Conservation (phyloP, 139 green algal genomes). For the Coccomyxa sp. region DNA sequence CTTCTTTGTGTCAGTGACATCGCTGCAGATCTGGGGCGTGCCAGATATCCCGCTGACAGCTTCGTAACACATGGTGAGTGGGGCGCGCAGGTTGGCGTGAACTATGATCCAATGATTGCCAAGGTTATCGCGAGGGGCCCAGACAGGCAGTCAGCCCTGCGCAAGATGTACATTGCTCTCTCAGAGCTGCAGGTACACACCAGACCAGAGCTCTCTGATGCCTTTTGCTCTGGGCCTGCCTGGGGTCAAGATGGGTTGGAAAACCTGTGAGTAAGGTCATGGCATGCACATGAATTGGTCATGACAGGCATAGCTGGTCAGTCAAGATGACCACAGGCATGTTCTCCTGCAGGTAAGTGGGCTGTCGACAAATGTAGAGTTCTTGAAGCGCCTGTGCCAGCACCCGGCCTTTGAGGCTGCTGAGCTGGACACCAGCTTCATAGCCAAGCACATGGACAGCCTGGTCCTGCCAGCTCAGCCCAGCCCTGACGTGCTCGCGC, state of each 20-base stretch:
- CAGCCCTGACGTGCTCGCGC: conserved; percentile 8
- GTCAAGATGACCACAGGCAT: no score
- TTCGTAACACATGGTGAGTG: no score
- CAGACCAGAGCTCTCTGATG: no score
- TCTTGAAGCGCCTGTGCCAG: conserved; percentile 53
- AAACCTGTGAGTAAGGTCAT: no score
- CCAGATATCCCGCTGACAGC: no score
- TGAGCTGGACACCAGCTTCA: conserved; percentile 45
- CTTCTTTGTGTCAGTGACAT: no score
- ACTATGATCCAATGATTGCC: conserved; percentile 92
- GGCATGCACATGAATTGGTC: no score
- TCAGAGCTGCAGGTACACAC: conserved; percentile 48
- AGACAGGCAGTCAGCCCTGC: conserved; percentile 31
- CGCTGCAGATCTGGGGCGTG: no score
- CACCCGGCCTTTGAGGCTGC: conserved; percentile 55
- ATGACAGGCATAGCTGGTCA: not conserved
- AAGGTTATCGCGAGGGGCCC: conserved; percentile 68
- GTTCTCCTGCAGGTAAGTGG: conserved; percentile 67
- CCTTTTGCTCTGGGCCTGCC: no score
- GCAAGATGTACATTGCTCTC: conserved; percentile 28
- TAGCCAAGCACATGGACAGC: conserved; percentile 23
- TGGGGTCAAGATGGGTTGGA: no score
- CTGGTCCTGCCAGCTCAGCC: conserved; percentile 8
- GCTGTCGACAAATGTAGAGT: conserved; percentile 72
- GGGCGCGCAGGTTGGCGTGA: conserved; percentile 49